Conservation (phyloP, 2,329 filamentous ascomycete genomes). For the Colletotrichum musae region DNA sequence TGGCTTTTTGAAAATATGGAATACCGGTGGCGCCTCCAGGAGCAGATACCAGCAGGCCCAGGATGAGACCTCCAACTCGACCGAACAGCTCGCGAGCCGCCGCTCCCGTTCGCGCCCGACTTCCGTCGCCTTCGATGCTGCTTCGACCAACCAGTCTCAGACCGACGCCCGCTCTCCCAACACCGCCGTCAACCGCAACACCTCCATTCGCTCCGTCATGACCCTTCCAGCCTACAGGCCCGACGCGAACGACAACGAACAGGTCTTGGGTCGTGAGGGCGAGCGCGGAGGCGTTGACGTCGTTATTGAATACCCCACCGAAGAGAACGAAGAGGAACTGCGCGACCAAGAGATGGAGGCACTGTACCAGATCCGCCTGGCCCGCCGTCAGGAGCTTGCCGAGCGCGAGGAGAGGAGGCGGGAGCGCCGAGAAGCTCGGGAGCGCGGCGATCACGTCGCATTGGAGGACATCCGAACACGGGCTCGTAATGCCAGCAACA, state of each 20-base stretch:
- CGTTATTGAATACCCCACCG: slow-evolving; percentile 87
- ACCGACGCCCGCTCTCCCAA: slow-evolving; percentile 44
- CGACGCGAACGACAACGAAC: slow-evolving; percentile 81
- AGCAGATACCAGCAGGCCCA: slow-evolving; percentile 50
- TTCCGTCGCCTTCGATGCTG: slow-evolving; percentile 36
- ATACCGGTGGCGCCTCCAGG: slow-evolving; percentile 14
- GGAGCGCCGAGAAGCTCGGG: slow-evolving; percentile 79
- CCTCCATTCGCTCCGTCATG: slow-evolving; percentile 92
- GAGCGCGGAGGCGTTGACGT: slow-evolving; percentile 93
- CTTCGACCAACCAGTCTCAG: slow-evolving; percentile 43
- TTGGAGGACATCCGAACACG: slow-evolving; percentile 77
- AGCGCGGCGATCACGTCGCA: slow-evolving; percentile 77
- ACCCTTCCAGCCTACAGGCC: slow-evolving; percentile 89
- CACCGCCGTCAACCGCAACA: slow-evolving; percentile 79
- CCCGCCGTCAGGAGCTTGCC: slow-evolving; percentile 80
- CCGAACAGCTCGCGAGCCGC: slow-evolving; percentile 20
- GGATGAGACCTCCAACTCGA: slow-evolving; percentile 46
- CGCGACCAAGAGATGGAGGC: slow-evolving; percentile 94
- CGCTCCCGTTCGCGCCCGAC: slow-evolving; percentile 23
- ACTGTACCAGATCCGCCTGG: slow-evolving; percentile 88
- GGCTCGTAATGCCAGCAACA: slow-evolving; percentile 61
- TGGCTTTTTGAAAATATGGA: slow-evolving; percentile 36
- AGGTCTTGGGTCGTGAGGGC: slow-evolving; percentile 88
- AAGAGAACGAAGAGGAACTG: slow-evolving; percentile 82
- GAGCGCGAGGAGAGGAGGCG: slow-evolving; percentile 84